Evolutionary conservation across 179 eudicot species (phyloP).

Genomic region (Patellifolia procumbens): DNA sequence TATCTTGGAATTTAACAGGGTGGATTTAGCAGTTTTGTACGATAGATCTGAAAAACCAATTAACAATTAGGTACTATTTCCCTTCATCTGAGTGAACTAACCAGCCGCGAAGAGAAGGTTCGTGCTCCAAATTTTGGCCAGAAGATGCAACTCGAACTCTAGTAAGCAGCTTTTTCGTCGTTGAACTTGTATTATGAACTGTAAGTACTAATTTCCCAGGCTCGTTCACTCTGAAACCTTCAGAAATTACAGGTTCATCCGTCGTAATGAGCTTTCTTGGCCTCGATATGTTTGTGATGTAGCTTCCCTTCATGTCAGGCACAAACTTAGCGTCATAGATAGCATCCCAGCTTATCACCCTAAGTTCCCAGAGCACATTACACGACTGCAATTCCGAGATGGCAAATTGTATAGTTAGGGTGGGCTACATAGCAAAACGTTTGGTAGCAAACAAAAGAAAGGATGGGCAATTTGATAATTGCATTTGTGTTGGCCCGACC

Average conservation of each 20-base stretch:
- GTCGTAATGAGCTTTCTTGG: constrained; percentile 46
- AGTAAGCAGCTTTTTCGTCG: constrained; percentile 51
- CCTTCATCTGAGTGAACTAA: constrained; percentile 19
- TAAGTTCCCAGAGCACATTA: constrained; percentile 42
- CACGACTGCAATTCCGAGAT: constrained; percentile 22
- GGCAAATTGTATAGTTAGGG: background rate
- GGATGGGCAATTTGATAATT: too few relatives aligned
- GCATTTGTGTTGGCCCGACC: too few relatives aligned
- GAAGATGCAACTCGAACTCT: constrained; percentile 21
- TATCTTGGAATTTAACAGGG: too few relatives aligned
- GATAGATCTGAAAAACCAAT: background rate
- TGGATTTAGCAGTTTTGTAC: too few relatives aligned
- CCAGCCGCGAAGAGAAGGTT: constrained; percentile 36
- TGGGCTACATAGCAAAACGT: too few relatives aligned
- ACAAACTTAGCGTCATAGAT: constrained; percentile 64
- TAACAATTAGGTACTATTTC: background rate
- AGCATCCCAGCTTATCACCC: constrained; percentile 73
- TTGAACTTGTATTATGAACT: constrained; percentile 58
- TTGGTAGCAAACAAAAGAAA: too few relatives aligned
- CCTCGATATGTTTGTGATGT: constrained; percentile 59
- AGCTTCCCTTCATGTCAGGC: constrained; percentile 57
- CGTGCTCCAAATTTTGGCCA: constrained; percentile 2
- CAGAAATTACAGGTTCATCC: constrained; percentile 27
- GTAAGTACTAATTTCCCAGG: constrained; percentile 69
- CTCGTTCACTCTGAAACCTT: constrained; percentile 37